Conservation (phyloP, 176 grass and related monocot genomes). For the Musa schizocarpa region DNA sequence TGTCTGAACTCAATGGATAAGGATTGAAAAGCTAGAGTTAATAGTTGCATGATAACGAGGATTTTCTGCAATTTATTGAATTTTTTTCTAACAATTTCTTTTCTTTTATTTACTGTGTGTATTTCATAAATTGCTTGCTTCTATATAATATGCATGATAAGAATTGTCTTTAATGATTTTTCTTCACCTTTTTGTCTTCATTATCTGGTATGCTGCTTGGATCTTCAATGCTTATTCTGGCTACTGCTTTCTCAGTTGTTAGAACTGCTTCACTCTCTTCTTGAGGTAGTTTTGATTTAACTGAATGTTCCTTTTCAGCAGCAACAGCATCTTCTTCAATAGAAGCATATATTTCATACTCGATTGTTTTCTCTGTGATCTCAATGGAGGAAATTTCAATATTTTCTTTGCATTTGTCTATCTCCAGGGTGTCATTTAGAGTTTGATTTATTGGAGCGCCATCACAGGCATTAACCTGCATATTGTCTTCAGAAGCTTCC, state of each 20-base stretch:
- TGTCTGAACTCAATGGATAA: neutral
- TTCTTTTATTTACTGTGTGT: neutral
- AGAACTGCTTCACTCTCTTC: neutral
- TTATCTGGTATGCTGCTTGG: neutral
- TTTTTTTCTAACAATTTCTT: neutral
- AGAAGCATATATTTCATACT: neutral
- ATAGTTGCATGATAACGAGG: neutral
- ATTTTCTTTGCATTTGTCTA: neutral
- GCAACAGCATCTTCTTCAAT: neutral
- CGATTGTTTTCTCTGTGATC: neutral
- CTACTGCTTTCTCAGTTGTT: neutral
- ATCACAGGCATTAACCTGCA: neutral
- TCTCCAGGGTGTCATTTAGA: neutral
- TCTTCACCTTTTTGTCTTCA: neutral
- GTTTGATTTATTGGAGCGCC: neutral
- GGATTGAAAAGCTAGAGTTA: neutral
- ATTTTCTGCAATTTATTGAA: neutral
- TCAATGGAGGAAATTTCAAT: neutral
- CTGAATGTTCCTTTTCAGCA: neutral
- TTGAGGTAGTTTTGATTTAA: neutral
- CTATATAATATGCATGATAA: neutral
- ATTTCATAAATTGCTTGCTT: neutral
- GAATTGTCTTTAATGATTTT: too few species aligned
- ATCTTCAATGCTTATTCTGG: neutral
- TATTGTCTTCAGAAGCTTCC: neutral